These are phyloP conservation scores for Fistulinella prunicolor DNA, from an alignment of 768 basidiomycete genomes.

Conservation along the genomic window DNA sequence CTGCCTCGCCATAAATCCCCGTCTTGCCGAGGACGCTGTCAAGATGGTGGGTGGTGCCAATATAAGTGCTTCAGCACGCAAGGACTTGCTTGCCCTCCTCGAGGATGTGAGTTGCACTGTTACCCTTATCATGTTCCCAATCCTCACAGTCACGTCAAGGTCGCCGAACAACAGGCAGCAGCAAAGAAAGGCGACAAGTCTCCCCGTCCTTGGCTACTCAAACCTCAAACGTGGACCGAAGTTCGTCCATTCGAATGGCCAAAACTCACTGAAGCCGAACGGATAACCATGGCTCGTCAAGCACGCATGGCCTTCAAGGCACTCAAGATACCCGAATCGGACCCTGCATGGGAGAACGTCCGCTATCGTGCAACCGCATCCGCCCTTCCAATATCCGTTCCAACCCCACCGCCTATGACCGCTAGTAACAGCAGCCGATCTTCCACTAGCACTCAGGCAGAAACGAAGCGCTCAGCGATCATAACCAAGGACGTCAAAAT, in stretches of 20 bases:
- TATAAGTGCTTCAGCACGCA: conserved; percentile 33
- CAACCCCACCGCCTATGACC: conserved; percentile 16
- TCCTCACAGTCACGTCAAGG: conserved; percentile 31
- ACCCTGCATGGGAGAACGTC: conserved; percentile 63
- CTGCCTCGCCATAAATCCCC: conserved; percentile 49
- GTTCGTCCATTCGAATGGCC: conserved; percentile 68
- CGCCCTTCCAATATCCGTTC: conserved; percentile 9
- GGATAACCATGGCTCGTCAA: conserved; percentile 47
- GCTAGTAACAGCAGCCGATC: conserved; percentile 22
- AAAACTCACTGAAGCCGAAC: conserved; percentile 46
- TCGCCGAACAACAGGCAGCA: conserved; percentile 44
- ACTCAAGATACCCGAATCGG: conserved; percentile 55
- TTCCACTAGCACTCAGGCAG: conserved; percentile 25
- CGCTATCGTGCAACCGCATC: conserved; percentile 29
- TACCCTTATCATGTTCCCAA: too few species aligned
- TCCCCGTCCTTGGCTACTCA: conserved; percentile 51
- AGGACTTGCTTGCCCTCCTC: conserved; percentile 47
- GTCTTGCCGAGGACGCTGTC: conserved; percentile 38
- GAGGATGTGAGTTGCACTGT: conserved; percentile 41
- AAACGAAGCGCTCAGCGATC: conserved; percentile 44
- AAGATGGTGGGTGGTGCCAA: conserved; percentile 45
- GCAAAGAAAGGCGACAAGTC: conserved; percentile 37
- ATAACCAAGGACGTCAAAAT: conserved; percentile 46
- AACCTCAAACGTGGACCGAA: conserved; percentile 58
- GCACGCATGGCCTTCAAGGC: conserved; percentile 47